Base-by-base conservation (phyloP, 2,329 filamentous ascomycete genomes). In the Colletotrichum noveboracense region DNA sequence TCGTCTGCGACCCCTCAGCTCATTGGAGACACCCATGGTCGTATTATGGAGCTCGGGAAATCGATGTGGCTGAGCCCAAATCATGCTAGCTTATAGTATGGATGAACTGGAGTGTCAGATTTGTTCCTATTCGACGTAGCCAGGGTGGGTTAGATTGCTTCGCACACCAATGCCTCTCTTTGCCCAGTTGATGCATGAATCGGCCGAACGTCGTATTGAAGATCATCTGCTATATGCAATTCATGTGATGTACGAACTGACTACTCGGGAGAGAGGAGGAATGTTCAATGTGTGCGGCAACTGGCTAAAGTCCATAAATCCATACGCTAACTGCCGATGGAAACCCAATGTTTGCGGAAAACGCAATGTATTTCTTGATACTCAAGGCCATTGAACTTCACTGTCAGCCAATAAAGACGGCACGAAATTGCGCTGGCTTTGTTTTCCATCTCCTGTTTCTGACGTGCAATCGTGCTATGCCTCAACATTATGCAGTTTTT, bases 401-500 rank as follows among this genome's bases (percentile, higher is more conserved):
- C 36, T 18, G 36, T 43, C 36, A 43, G 0, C 5, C 36, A 43
- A 43, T 6, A 9, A 18, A 43, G 36, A 43, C 0, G 16, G 16
- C 36, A 18, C 7, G 36, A 43, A 43, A 43, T 43, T 16, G 0
- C 16, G 36, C 36, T 36, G 34, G 34, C 34, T 1, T 38, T 9
- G 0, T 43, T 38, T 43, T 38, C 14, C 36, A 43, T 1, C 16
- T 18, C 36, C 5, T 10, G 0, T 43, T 43, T 43, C 16, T 43
- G 8, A 0, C 16, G 4, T 18, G 10, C 8, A 43, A 2, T 16
- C 36, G 10, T 18, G 36, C 36, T 18, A 43, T 18, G 36, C 16
- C 36, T 18, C 0, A 18, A 43, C 0, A 10, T 1, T 18, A 9
- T 18, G 16, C 36, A 43, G 16, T 0, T 9, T 18, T 18, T 18